Percentiles rank a stretch among this genome's conserved stretches.
These are phyloP conservation scores for Isabelozyma rhagii DNA, from an alignment of 805 yeast genomes.

Conservation along the genomic window DNA sequence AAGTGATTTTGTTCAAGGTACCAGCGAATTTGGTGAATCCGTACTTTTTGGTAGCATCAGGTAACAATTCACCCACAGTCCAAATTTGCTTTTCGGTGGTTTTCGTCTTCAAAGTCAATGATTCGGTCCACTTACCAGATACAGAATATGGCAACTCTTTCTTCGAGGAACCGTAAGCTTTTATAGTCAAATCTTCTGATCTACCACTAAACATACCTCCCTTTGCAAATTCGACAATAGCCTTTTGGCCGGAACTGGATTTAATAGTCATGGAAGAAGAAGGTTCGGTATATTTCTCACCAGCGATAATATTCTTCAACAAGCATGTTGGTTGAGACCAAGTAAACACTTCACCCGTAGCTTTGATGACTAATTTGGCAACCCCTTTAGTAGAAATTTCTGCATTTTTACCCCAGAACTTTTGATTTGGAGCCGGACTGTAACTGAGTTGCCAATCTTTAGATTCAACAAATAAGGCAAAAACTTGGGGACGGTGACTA, in stretches of 20 bases:
- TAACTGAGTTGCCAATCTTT: slow-evolving; percentile 65
- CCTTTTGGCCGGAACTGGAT: slow-evolving; percentile 65
- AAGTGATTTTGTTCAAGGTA: slow-evolving; percentile 73
- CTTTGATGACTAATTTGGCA: slow-evolving; percentile 52
- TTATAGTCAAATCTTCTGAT: slow-evolving; percentile 61
- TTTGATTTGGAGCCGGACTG: slow-evolving; percentile 73
- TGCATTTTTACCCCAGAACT: slow-evolving; percentile 92
- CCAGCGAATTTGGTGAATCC: slow-evolving; percentile 88
- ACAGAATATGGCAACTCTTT: slow-evolving; percentile 39
- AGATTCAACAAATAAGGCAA: slow-evolving; percentile 78
- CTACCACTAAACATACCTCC: slow-evolving; percentile 84
- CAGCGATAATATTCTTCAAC: slow-evolving; percentile 85
- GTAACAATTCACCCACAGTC: slow-evolving; percentile 65
- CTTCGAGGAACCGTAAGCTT: slow-evolving; percentile 36
- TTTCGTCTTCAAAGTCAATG: slow-evolving; percentile 44
- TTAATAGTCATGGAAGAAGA: slow-evolving; percentile 61
- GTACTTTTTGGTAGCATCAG: slow-evolving; percentile 59
- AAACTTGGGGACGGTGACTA: slow-evolving; percentile 78
- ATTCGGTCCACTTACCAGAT: slow-evolving; percentile 85
- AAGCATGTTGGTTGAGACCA: slow-evolving; percentile 84
- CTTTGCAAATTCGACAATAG: slow-evolving; percentile 70
- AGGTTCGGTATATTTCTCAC: slow-evolving; percentile 93
- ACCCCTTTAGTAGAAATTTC: slow-evolving; percentile 78
- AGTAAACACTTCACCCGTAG: slow-evolving; percentile 67
- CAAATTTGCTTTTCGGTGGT: slow-evolving; percentile 53